Percentiles rank a stretch among this genome's conserved stretches.
Conservation (phyloP, 2,329 filamentous ascomycete species). For the Tolypocladium pustulatum region DNA sequence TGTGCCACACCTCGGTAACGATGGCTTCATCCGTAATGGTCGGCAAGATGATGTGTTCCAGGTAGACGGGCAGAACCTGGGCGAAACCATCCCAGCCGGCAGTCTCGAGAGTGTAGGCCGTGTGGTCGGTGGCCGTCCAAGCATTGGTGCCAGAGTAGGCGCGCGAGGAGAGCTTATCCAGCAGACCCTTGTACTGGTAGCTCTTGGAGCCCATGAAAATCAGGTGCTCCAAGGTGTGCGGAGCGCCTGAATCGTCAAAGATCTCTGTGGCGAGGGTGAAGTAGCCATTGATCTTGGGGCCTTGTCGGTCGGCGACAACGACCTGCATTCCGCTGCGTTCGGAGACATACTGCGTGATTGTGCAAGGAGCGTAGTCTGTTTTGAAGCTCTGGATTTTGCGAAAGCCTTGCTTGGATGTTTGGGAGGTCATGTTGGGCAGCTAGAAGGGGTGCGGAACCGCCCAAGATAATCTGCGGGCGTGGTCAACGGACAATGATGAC, state of each 20-base stretch:
- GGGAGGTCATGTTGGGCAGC: constrained; percentile 39
- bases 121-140: constrained; percentile 95
- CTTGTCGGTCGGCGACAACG: constrained; percentile 81
- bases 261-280: constrained; percentile 96
- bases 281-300: constrained; percentile 91
- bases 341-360: constrained; percentile 92
- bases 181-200: constrained; percentile 88
- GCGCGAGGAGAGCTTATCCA: constrained; percentile 87
- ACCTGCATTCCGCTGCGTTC: constrained; percentile 90
- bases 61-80: constrained; percentile 85
- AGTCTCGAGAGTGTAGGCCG: constrained; percentile 88
- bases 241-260: constrained; percentile 90
- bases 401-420: constrained; percentile 50
- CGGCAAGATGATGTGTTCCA: constrained; percentile 87
- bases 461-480: not conserved
- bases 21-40: constrained; percentile 89
- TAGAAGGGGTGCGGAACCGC: constrained; percentile 8
- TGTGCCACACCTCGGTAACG: constrained; percentile 91
- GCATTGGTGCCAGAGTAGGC: constrained; percentile 93
- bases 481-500: not conserved
- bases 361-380: constrained; percentile 80
- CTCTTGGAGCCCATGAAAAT: constrained; percentile 86
- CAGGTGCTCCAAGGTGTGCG: constrained; percentile 74
- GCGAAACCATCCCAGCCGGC: constrained; percentile 97
- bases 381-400: constrained; percentile 77